Percentiles rank a stretch among this genome's conserved stretches.
phyloP scores from a whole-genome alignment of 2,329 filamentous ascomycete genomes.

The Saccharata proteae region DNA sequence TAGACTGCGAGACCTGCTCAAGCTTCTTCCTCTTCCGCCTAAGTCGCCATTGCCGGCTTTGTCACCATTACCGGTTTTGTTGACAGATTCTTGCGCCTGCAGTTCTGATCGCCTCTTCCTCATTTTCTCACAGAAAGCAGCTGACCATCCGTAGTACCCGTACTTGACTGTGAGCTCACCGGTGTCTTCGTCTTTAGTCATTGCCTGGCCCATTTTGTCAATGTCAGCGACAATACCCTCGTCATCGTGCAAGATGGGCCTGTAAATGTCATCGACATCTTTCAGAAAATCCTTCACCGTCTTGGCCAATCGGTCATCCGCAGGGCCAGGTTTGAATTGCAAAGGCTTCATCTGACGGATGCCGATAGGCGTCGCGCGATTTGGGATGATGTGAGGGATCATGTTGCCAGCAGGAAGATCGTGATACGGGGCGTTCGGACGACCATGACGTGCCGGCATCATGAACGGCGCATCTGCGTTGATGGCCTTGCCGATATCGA shows the following conservation, averaged over 20 bases:
- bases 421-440: conserved; percentile 61
- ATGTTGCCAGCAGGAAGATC: conserved; percentile 74
- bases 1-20: conserved; percentile 3
- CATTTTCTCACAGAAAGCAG: conserved; percentile 70
- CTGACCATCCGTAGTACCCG: conserved; percentile 83
- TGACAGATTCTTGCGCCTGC: background rate
- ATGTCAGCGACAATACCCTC: conserved; percentile 47
- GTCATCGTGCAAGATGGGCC: no score
- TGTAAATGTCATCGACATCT: conserved; percentile 56
- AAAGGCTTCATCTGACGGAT: conserved; percentile 59
- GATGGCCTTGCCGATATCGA: conserved; percentile 10
- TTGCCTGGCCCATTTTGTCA: conserved; percentile 61
- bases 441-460: conserved; percentile 67
- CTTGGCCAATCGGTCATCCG: conserved; percentile 55
- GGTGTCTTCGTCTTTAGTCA: conserved; percentile 53
- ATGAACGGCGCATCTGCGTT: conserved; percentile 52
- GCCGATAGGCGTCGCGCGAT: conserved; percentile 63
- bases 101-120: conserved; percentile 28
- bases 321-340: no score
- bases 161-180: conserved; percentile 53
- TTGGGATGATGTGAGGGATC: conserved; percentile 64
- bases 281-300: conserved; percentile 58
- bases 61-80: background rate
- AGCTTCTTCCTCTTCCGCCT: no score
- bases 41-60: conserved; percentile 2